Evolutionary conservation across 305 asterid species (phyloP).

Genomic region (Rubia occidens): DNA sequence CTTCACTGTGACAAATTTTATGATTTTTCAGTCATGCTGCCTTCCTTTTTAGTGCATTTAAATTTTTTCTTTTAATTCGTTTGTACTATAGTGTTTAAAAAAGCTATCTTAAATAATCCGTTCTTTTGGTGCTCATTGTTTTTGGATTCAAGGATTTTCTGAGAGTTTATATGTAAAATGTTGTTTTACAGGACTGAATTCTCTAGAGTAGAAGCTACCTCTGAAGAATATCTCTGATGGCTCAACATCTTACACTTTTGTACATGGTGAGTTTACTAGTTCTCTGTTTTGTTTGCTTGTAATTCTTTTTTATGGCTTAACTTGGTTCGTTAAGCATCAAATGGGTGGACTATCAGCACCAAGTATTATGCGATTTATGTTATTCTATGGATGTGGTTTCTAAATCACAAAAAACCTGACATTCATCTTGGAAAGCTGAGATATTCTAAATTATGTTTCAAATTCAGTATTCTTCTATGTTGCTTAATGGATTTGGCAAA

Average conservation of each 20-base stretch:
- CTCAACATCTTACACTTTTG: constrained; percentile 36
- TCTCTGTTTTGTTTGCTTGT: background rate
- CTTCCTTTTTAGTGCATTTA: too few relatives aligned
- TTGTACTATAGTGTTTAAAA: too few relatives aligned
- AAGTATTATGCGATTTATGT: constrained; percentile 81
- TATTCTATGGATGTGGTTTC: constrained; percentile 41
- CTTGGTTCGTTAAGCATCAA: constrained; percentile 15
- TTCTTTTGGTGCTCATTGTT: too few relatives aligned
- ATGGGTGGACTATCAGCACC: constrained; percentile 87
- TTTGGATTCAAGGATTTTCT: background rate
- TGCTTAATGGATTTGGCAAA: background rate
- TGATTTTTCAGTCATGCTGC: background rate
- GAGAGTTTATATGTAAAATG: constrained; percentile 1
- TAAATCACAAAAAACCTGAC: too few relatives aligned
- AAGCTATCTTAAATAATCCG: too few relatives aligned
- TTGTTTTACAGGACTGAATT: constrained; percentile 45
- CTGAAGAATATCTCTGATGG: constrained; percentile 27
- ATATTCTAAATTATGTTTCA: too few relatives aligned
- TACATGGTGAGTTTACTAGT: constrained; percentile 47
- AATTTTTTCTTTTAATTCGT: background rate
- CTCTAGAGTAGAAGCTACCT: constrained; percentile 55
- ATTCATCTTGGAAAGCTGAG: too few relatives aligned
- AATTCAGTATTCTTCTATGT: too few relatives aligned
- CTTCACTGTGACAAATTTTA: background rate
- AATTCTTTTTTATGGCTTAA: constrained; percentile 8